Conservation (phyloP, 352 stramenopile species). For the Phytophthora boehmeriae region DNA sequence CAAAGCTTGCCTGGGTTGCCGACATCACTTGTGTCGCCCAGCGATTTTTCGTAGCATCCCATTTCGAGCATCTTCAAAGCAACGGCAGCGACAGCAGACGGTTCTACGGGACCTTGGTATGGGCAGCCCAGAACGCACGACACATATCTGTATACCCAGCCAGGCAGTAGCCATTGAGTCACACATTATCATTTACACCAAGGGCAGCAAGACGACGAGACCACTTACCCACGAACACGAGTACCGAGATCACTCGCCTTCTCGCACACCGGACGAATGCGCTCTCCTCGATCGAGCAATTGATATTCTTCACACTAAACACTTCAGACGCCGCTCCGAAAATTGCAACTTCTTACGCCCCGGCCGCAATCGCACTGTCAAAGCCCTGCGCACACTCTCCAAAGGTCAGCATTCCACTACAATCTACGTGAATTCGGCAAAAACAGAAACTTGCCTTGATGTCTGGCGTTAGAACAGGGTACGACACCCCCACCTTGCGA, state of each 20-base stretch:
- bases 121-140: slow-evolving; percentile 96
- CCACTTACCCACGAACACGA: slow-evolving; percentile 84
- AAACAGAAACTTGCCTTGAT: slow-evolving; percentile 71
- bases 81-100: slow-evolving; percentile 85
- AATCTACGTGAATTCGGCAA: background rate
- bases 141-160: slow-evolving; percentile 82
- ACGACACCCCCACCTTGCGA: slow-evolving; percentile 79
- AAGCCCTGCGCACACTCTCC: slow-evolving; percentile 64
- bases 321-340: slow-evolving; percentile 95
- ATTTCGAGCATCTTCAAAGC: slow-evolving; percentile 90
- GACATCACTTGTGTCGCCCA: slow-evolving; percentile 95
- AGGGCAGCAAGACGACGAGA: background rate
- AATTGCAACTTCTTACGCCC: slow-evolving; percentile 94
- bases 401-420: background rate
- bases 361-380: slow-evolving; percentile 79
- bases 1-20: slow-evolving; percentile 77
- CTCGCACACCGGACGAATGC: slow-evolving; percentile 91
- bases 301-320: slow-evolving; percentile 97
- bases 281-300: slow-evolving; percentile 96
- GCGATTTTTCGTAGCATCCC: slow-evolving; percentile 95
- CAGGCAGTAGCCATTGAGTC: too few relatives aligned
- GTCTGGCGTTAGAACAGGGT: slow-evolving; percentile 94
- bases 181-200: background rate
- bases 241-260: slow-evolving; percentile 81
- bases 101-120: slow-evolving; percentile 93